These are phyloP conservation scores for Pholiota molesta DNA, from an alignment of 768 basidiomycete species.

Conservation along the genomic window DNA sequence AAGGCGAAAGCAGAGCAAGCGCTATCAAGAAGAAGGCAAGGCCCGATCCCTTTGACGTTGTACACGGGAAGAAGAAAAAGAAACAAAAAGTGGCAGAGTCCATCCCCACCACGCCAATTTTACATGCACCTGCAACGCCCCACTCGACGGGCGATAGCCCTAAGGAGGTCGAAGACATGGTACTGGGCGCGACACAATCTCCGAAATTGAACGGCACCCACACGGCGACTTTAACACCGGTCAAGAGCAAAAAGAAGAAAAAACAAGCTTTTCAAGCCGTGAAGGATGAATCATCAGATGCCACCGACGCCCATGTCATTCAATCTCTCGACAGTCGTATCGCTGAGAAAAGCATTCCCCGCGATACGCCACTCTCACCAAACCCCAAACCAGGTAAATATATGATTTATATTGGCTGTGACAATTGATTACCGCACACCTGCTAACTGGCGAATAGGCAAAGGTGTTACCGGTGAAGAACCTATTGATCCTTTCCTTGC, in stretches of 20 bases:
- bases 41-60: slow-evolving; percentile 57
- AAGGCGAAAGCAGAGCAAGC: slow-evolving; percentile 61
- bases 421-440: not conserved
- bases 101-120: not conserved
- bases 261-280: not conserved
- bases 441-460: not conserved
- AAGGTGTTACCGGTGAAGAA: not conserved
- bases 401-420: not conserved
- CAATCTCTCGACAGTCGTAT: not conserved
- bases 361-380: not conserved
- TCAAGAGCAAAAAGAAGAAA: slow-evolving; percentile 5
- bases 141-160: slow-evolving; percentile 1
- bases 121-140: not conserved
- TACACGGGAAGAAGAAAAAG: slow-evolving; percentile 49
- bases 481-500: slow-evolving; percentile 8
- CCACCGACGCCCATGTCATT: not conserved
- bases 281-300: not conserved
- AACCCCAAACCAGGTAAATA: not conserved
- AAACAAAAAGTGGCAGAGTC: slow-evolving; percentile 26
- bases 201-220: not conserved
- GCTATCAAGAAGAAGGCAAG: slow-evolving; percentile 62
- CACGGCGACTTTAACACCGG: not conserved
- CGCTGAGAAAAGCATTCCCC: not conserved
- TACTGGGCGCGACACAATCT: not conserved
- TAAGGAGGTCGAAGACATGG: slow-evolving; percentile 9